phyloP scores from a whole-genome alignment of 2,329 filamentous ascomycete species.

The Aspergillus neotritici region DNA sequence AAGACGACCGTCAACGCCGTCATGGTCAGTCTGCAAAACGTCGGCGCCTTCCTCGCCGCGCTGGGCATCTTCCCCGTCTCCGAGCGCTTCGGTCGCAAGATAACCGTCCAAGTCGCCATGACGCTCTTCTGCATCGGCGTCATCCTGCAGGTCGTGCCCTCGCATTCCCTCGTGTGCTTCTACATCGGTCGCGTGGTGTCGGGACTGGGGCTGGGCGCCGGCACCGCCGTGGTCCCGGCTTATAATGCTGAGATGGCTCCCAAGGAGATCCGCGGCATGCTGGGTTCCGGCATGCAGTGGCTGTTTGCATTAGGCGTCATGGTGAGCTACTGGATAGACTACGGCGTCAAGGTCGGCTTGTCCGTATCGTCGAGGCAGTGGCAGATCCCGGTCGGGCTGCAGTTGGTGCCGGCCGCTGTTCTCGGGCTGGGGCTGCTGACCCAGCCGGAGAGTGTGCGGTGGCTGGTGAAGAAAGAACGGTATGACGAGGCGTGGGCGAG shows the following conservation, averaged over 20 bases:
- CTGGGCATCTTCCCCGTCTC: slow-evolving; percentile 45
- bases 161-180: slow-evolving; percentile 41
- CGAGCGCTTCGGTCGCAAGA: slow-evolving; percentile 42
- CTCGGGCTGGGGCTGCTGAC: slow-evolving; percentile 46
- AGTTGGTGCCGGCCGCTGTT: slow-evolving; percentile 46
- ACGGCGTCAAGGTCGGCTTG: slow-evolving; percentile 41
- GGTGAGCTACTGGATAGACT: slow-evolving; percentile 44
- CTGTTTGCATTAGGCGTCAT: slow-evolving; percentile 35
- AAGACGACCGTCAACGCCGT: slow-evolving; percentile 42
- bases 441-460: slow-evolving; percentile 45
- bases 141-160: slow-evolving; percentile 46
- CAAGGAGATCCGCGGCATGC: slow-evolving; percentile 38
- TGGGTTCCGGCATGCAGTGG: slow-evolving; percentile 34
- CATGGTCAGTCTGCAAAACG: slow-evolving; percentile 46
- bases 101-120: slow-evolving; percentile 42
- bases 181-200: slow-evolving; percentile 45
- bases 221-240: slow-evolving; percentile 39
- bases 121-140: slow-evolving; percentile 34
- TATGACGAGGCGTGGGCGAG: slow-evolving; percentile 45
- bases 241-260: slow-evolving; percentile 41
- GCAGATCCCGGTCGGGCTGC: slow-evolving; percentile 45
- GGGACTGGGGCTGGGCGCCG: slow-evolving; percentile 44
- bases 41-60: slow-evolving; percentile 50
- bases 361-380: slow-evolving; percentile 41
- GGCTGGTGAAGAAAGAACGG: slow-evolving; percentile 46